These are phyloP conservation scores for Madurella fahalii DNA, from an alignment of 2,329 filamentous ascomycete genomes.

Conservation along the genomic window DNA sequence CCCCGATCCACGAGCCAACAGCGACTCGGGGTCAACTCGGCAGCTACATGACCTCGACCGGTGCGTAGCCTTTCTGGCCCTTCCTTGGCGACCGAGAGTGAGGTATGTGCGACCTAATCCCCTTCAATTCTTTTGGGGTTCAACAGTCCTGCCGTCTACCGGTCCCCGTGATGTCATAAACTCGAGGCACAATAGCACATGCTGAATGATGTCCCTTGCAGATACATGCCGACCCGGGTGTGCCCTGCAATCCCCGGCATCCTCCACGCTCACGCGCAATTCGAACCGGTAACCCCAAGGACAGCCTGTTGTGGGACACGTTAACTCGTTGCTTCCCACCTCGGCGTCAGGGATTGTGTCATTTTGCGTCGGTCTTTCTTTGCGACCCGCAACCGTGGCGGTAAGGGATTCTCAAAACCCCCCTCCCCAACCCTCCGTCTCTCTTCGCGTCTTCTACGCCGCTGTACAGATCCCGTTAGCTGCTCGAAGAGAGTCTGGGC, in stretches of 20 bases:
- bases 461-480: background rate
- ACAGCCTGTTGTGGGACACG: slow-evolving; percentile 54
- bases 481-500: slow-evolving; percentile 3
- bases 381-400: slow-evolving; percentile 40
- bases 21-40: slow-evolving; percentile 1
- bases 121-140: slow-evolving; percentile 4
- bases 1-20: slow-evolving; percentile 7
- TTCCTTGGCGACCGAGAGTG: slow-evolving; percentile 26
- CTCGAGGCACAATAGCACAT: slow-evolving; percentile 18
- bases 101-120: slow-evolving; percentile 24
- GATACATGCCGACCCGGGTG: slow-evolving; percentile 41
- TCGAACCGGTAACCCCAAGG: slow-evolving; percentile 36
- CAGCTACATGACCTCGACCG: slow-evolving; percentile 27
- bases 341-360: slow-evolving; percentile 47
- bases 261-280: slow-evolving; percentile 37
- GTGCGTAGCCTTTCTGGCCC: slow-evolving; percentile 26
- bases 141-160: slow-evolving; percentile 2
- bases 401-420: slow-evolving; percentile 45
- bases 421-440: slow-evolving; percentile 16
- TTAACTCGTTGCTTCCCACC: slow-evolving; percentile 60
- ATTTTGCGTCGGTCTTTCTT: slow-evolving; percentile 41
- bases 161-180: slow-evolving; percentile 21
- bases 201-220: slow-evolving; percentile 34
- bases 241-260: slow-evolving; percentile 29
- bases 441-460: background rate